Evolutionary conservation across 805 yeast genomes (phyloP).

Genomic region (Yarrowia bubula): DNA sequence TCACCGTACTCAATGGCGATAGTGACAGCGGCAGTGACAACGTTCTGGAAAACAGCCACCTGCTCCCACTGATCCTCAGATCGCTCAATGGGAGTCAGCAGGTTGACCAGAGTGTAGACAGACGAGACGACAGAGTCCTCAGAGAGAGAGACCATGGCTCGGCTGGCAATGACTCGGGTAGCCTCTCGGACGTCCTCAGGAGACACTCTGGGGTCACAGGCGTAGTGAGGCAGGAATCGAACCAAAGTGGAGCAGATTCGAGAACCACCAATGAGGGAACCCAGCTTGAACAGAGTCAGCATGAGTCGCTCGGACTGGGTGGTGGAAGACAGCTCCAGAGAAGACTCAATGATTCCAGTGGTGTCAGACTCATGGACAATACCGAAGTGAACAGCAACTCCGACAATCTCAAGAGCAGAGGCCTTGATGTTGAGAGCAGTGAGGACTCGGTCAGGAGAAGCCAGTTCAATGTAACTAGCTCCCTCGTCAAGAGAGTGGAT

Average conservation of each 20-base stretch:
- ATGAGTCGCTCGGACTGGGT: conserved; percentile 55
- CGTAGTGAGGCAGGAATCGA: conserved; percentile 45
- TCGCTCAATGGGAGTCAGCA: conserved; percentile 48
- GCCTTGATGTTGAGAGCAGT: conserved; percentile 57
- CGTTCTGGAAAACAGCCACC: conserved; percentile 53
- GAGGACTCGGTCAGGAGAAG: conserved; percentile 48
- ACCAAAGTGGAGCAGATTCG: conserved; percentile 38
- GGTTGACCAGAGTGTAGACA: conserved; percentile 77
- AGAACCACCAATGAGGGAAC: conserved; percentile 50
- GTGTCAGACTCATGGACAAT: conserved; percentile 47
- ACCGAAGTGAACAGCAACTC: conserved; percentile 52
- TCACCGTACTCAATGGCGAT: conserved; percentile 67
- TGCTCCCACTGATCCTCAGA: conserved; percentile 29
- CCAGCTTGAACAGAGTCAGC: conserved; percentile 52
- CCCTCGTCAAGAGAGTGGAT: conserved; percentile 56
- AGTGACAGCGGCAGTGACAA: conserved; percentile 64
- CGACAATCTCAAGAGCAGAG: conserved; percentile 57
- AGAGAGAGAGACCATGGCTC: conserved; percentile 63
- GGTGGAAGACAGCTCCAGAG: conserved; percentile 53
- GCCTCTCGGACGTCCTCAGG: conserved; percentile 50
- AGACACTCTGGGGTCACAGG: conserved; percentile 50
- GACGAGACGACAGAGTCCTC: conserved; percentile 83
- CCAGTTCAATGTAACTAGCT: conserved; percentile 53
- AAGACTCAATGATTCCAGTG: conserved; percentile 48
- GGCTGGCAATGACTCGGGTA: conserved; percentile 55